Evolutionary conservation across 1,139 yeast genomes (phyloP), one percentile per base, ranked within the genome.

Genomic region (Hyphopichia fennica): DNA sequence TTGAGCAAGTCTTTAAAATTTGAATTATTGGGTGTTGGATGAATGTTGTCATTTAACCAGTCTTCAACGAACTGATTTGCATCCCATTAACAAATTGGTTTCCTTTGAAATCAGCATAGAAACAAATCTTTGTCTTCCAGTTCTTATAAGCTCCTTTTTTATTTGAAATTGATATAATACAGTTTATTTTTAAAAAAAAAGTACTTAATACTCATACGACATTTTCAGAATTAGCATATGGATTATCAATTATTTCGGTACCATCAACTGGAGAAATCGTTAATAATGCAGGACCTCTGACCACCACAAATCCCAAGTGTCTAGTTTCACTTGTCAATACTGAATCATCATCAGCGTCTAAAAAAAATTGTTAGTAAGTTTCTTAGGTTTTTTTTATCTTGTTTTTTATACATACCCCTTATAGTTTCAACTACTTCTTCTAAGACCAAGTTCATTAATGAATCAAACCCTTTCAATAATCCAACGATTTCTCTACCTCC

Each of bases 401-500:
- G n/a, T n/a, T n/a, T n/a, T n/a, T n/a, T n/a, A 18, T 49, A 67
- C 75, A 45, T 62, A 72, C 79, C 78, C 60, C 86, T 74, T 42
- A 84, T 53, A 25, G 75, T 77, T 61, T 93, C 97, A 38, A 76
- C 75, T 11, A 87, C 91, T 37, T 90, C 84, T 55, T 90, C 96
- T 52, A 93, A 76, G 8, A 93, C 98, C 53, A 93, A 73, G 66
- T 93, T 93, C 95, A 91, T 86, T 63, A 90, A 75, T 62, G 87
- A 95, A 62, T 93, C 99, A 60, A 78, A 90, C 16, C 99, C 98
- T 56, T 87, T 88, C 53, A 93, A 75, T 1, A 70, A 67, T 19
- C 99, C 99, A 20, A 76, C 74, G 9, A 91, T 83, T 58, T 72
- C 69, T 60, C 97, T 79, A 13, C 96, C 97, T n/a, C 96, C 96